Percentiles rank a stretch among this genome's conserved stretches.
Conservation (phyloP, 345 rosid genomes). For the Brassica incana region DNA sequence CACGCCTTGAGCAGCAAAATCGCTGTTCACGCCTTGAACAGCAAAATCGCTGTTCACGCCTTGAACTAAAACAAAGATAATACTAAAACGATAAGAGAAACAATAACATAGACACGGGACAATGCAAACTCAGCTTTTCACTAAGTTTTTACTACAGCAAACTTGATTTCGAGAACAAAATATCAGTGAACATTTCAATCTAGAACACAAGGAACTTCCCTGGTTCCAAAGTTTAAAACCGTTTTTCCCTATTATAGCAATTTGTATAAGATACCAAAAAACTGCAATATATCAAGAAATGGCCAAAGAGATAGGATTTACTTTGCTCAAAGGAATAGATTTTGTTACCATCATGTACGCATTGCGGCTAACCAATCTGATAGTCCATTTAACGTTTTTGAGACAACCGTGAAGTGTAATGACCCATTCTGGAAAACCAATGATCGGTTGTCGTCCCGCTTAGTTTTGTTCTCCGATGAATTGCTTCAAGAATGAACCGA, state of each 20-base stretch:
- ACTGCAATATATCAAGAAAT: not conserved
- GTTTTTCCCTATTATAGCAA: constrained; percentile 91
- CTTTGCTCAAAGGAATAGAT: not conserved
- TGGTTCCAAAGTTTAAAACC: not conserved
- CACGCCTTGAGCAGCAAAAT: constrained; percentile 28
- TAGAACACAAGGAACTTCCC: not conserved
- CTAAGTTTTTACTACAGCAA: not conserved
- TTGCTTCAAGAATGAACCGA: constrained; percentile 78
- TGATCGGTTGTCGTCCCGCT: constrained; percentile 53
- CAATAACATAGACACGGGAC: not conserved
- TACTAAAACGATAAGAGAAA: constrained; percentile 7
- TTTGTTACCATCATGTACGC: constrained; percentile 85
- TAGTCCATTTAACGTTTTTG: constrained; percentile 69
- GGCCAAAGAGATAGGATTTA: not conserved
- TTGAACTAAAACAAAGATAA: constrained; percentile 35
- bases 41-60: too few species aligned
- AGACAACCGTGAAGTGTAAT: constrained; percentile 65
- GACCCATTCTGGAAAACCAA: constrained; percentile 57
- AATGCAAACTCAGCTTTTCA: not conserved
- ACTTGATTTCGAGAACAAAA: not conserved
- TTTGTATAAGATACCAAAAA: constrained; percentile 47
- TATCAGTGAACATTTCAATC: not conserved
- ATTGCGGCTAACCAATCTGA: constrained; percentile 84
- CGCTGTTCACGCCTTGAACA: too few species aligned
- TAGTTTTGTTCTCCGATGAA: constrained; percentile 75